Evolutionary conservation across 805 yeast species (phyloP), one percentile per base, ranked within the genome.

Genomic region (Candida hispaniensis): DNA sequence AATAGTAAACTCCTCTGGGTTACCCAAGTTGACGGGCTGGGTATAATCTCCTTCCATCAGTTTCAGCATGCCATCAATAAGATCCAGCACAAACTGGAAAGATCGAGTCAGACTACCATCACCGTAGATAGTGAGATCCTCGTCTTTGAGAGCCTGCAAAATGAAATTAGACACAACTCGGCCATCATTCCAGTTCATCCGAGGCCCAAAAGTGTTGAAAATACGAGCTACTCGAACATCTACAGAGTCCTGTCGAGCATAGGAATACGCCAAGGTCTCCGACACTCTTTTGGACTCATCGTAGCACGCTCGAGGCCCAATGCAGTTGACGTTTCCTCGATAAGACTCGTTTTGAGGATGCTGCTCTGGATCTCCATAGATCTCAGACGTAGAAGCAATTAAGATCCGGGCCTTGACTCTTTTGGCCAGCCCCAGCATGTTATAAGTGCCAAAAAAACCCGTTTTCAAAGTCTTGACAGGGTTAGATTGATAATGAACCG

Each of bases 151-250:
- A 12, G 52, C 52, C 35, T 48, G 52, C 16, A 48, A 18, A 16
- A 48, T 48, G 39, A 48, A 48, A 14, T 48, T 48, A 17, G 52
- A 48, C 12, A 48, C 52, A 8, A 48, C 52, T 13, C 52, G 28
- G 3, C 52, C 52, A 16, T 48, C 52, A 29, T 48, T 48, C 52
- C 52, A 48, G 23, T 44, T 46, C 52, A 48, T 48, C 15, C 52
- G 38, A 5, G 52, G 52, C 7, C 52, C 52, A 23, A 46, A 48
- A 10, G 52, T 48, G 33, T 48, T 48, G 40, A 48, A 48, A 13
- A 48, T 48, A 6, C 52, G 42, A 3, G 52, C 52, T 10, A 48
- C 50, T 5, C 52, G 43, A 9, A 48, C 44, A 15, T 48, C 52
- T 7, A 47, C 50, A 4, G 41, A 40, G 9, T 48, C 51, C 25